Evolutionary conservation across 345 rosid genomes (phyloP), one percentile per base, ranked within the genome.

Genomic region (Lumnitzera littorea): DNA sequence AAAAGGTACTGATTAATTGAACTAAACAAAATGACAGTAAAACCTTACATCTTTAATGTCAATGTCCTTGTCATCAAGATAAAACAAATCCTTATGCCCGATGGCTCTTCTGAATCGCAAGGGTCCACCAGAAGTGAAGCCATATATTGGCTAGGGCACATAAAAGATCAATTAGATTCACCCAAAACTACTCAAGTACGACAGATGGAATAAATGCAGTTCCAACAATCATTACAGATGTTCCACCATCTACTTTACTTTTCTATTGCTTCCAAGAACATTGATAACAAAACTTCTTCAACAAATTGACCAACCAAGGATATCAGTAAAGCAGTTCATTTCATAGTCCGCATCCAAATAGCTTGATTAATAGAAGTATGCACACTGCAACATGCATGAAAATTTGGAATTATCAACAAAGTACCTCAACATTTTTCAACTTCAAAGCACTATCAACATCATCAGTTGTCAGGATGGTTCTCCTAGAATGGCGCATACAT

Each of bases 401-500:
- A 48, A 41, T n/a, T 15, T 24, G 15, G 46, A 68, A 55, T 25
- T 27, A 57, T 61, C 12, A 36, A 36, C 12, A 24, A 56, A 14
- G 55, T 75, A 90, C 99, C 96, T 90, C 99, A n/a, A 86, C 73
- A 46, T 88, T 86, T 69, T 87, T 84, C 55, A 90, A 79, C 70
- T 76, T 84, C 63, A 90, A 86, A 52, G 99, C 97, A 61, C 82
- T 80, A 67, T 88, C 95, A 43, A 94, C 97, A 67, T 94, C 97
- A 29, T 84, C 80, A 23, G 85, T 64, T 3, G 95, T 84, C 72
- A 90, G 69, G 55, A 65, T 81, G 3, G 92, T 83, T 67, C 97
- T 81, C 79, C 76, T 86, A 2, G 99, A 90, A 67, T 94, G 99
- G 49, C 91, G 91, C 99, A 94, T 94, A 64, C 91, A 90, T 73